These are phyloP conservation scores for Globisporangium perplexum DNA, from an alignment of 352 stramenopile genomes.

Conservation along the genomic window DNA sequence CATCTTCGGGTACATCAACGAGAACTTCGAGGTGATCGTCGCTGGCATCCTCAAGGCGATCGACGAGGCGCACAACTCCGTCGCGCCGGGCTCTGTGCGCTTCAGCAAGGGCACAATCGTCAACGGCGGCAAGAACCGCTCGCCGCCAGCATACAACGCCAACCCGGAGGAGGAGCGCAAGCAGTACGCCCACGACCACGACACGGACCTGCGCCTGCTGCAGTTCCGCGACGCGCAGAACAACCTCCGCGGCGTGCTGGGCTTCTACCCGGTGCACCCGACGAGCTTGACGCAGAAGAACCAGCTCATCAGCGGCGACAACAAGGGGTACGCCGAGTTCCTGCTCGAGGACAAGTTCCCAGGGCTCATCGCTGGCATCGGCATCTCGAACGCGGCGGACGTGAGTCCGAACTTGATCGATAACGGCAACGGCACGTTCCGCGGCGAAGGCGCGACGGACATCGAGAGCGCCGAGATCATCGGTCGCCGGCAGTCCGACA, in stretches of 20 bases:
- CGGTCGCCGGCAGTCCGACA: slow-evolving; percentile 26
- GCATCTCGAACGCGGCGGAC: slow-evolving; percentile 40
- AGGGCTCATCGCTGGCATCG: slow-evolving; percentile 24
- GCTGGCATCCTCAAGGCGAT: slow-evolving; percentile 60
- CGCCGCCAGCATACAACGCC: slow-evolving; percentile 54
- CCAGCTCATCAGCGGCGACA: slow-evolving; percentile 70
- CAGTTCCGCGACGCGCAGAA: slow-evolving; percentile 31
- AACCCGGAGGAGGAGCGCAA: slow-evolving; percentile 58
- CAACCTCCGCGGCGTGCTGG: slow-evolving; percentile 49
- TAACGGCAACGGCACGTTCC: slow-evolving; percentile 43
- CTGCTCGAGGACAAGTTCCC: slow-evolving; percentile 30
- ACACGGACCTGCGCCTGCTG: slow-evolving; percentile 67
- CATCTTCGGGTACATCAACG: slow-evolving; percentile 33
- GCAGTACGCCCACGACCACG: slow-evolving; percentile 49
- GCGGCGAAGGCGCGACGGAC: slow-evolving; percentile 22
- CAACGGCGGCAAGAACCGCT: slow-evolving; percentile 63
- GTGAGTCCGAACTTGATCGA: slow-evolving; percentile 43
- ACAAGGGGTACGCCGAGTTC: slow-evolving; percentile 63
- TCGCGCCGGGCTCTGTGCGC: slow-evolving; percentile 35
- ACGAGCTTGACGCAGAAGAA: slow-evolving; percentile 79
- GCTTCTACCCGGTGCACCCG: slow-evolving; percentile 70
- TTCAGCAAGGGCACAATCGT: slow-evolving; percentile 27
- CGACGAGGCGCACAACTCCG: slow-evolving; percentile 42
- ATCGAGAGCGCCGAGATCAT: slow-evolving; percentile 44
- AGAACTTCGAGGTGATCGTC: slow-evolving; percentile 68